Evolutionary conservation across 1,139 yeast species (phyloP), one percentile per base, ranked within the genome.

Genomic region (Kazachstania sp.): DNA sequence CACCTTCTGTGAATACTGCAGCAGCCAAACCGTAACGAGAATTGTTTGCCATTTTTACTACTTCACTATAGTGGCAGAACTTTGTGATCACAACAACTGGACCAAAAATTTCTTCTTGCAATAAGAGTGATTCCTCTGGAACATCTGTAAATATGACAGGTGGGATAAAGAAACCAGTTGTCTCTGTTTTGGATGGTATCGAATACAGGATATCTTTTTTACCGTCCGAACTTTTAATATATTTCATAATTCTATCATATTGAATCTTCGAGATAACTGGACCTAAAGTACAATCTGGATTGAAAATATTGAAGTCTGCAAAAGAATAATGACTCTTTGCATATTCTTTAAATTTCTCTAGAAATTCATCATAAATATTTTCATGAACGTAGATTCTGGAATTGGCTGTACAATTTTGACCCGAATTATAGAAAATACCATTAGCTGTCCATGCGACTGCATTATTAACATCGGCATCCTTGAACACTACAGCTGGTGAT

Each of bases 391-490:
- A 84, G 38, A 87, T 75, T 54, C 97, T 74, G 52, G 92, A 87
- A 49, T 90, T 87, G 47, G 95, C 87, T 39, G 94, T 86, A 71
- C 97, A 88, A 45, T 87, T 83, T 68, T 88, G 96, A 40, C 97
- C 97, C 60, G 84, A 79, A 69, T 88, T 88, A 66, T 74, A 75
- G 75, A 86, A 81, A 52, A 88, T 79, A 57, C 96, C 97, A 54
- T 78, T 71, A 26, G 92, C 87, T 41, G 90, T 81, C 83, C 94
- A 86, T 64, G 84, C 84, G 34, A 83, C 88, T 41, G 95, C 90
- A 61, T 81, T 81, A 0, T 81, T 84, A 42, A 87, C 66, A 61
- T 88, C 90, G 23, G 87, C 85, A 64, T 77, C 96, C 44, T 69
- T 82, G 70, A 82, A 83, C 49, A 75, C 79, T 63, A 78, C 75